phyloP scores from a whole-genome alignment of 495 filamentous ascomycete genomes.

The Cenococcum geophilum region DNA sequence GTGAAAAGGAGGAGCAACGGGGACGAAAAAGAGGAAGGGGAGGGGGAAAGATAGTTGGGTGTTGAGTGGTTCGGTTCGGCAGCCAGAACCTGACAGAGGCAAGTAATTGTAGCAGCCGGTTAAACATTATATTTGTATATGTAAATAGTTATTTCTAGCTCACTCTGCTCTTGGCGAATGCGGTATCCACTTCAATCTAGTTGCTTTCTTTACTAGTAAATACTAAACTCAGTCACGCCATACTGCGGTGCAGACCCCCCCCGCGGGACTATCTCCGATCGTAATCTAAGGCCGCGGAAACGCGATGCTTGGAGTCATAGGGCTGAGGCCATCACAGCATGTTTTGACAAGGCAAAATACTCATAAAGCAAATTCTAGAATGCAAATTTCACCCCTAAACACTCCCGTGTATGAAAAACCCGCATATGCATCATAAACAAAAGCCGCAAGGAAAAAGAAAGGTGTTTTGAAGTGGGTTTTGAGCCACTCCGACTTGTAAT shows the following conservation, averaged over 20 bases:
- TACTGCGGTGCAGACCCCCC: too few species aligned
- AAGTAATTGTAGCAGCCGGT: too few species aligned
- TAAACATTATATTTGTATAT: too few species aligned
- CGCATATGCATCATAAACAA: constrained; percentile 24
- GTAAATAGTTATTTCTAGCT: too few species aligned
- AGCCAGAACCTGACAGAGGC: too few species aligned
- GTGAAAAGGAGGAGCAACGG: neutral
- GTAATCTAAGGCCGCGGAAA: neutral
- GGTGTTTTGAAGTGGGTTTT: constrained; percentile 11
- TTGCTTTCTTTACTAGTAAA: too few species aligned
- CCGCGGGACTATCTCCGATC: neutral
- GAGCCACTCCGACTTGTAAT: neutral
- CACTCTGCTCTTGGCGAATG: too few species aligned
- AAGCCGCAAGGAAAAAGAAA: constrained; percentile 13
- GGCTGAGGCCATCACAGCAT: neutral
- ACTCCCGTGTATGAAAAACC: constrained; percentile 14
- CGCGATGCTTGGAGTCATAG: neutral
- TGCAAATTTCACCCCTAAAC: constrained; percentile 7
- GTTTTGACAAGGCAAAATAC: neutral
- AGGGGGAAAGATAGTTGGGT: too few species aligned
- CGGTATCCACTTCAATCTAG: too few species aligned
- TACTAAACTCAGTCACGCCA: too few species aligned
- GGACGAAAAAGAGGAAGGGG: too few species aligned
- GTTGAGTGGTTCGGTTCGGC: too few species aligned
- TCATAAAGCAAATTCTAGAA: constrained; percentile 1